phyloP scores from a whole-genome alignment of 2,329 filamentous ascomycete genomes.

The Colletotrichum lini region DNA sequence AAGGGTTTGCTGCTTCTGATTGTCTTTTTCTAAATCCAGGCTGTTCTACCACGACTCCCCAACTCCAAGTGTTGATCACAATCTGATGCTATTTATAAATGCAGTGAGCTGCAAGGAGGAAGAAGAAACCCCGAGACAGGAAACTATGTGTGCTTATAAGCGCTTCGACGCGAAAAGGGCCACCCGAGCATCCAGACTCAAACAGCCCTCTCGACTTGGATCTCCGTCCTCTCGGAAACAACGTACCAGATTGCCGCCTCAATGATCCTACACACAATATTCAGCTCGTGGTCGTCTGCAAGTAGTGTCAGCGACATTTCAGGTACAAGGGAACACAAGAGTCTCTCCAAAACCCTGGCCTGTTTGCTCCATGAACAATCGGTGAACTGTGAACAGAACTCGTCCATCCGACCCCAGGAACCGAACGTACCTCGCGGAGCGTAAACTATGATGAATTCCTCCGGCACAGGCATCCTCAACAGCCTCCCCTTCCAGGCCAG shows the following conservation, averaged over 20 bases:
- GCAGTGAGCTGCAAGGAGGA: too few relatives aligned
- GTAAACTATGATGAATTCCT: slow-evolving; percentile 86
- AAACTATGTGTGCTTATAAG: slow-evolving; percentile 22
- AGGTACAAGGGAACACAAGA: background rate
- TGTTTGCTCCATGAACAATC: background rate
- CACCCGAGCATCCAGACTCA: slow-evolving; percentile 5
- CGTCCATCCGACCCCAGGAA: too few relatives aligned
- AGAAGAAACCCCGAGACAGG: background rate
- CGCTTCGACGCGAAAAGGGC: slow-evolving; percentile 11
- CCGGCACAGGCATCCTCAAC: slow-evolving; percentile 75
- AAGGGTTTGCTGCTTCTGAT: too few relatives aligned
- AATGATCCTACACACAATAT: slow-evolving; percentile 77
- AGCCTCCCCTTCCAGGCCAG: slow-evolving; percentile 78
- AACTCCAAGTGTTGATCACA: background rate
- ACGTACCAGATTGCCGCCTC: slow-evolving; percentile 81
- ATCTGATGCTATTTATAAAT: background rate
- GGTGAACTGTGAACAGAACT: background rate
- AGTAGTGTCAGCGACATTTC: slow-evolving; percentile 19
- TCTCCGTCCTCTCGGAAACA: slow-evolving; percentile 60
- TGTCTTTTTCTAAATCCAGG: background rate
- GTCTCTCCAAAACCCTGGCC: background rate
- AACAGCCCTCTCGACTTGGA: slow-evolving; percentile 45
- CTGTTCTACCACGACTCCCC: background rate
- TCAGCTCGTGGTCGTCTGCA: slow-evolving; percentile 74
- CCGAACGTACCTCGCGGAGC: slow-evolving; percentile 71